Evolutionary conservation across 2,329 filamentous ascomycete species (phyloP).

Genomic region (Cladophialophora chaetospira): DNA sequence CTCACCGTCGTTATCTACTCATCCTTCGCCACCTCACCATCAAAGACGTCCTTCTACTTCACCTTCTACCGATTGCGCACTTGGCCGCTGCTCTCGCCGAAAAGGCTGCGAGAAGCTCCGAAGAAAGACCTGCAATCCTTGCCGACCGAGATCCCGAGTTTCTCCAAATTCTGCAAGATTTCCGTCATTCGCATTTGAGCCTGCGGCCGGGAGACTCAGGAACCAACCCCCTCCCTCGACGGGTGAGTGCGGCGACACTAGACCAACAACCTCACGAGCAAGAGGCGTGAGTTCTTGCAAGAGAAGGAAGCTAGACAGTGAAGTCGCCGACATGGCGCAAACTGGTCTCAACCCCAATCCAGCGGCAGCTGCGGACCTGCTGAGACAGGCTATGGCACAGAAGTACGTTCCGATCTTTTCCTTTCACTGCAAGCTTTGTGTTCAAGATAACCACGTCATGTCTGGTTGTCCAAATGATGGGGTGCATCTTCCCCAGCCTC

Average conservation of each 20-base stretch:
- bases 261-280: neutral
- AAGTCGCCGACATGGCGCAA: constrained; percentile 32
- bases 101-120: constrained; percentile 3
- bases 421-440: constrained; percentile 16
- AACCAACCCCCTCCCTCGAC: constrained; percentile 19
- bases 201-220: constrained; percentile 27
- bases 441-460: constrained; percentile 9
- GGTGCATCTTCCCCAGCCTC: constrained; percentile 13
- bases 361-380: constrained; percentile 58
- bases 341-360: constrained; percentile 47
- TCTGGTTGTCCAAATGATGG: constrained; percentile 3
- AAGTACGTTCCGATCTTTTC: constrained; percentile 52
- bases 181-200: constrained; percentile 25
- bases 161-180: constrained; percentile 31
- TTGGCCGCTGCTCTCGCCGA: constrained; percentile 3
- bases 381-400: constrained; percentile 60
- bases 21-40: constrained; percentile 9
- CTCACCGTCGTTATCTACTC: constrained; percentile 22
- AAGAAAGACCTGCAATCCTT: constrained; percentile 25
- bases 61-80: constrained; percentile 1
- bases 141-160: constrained; percentile 27
- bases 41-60: constrained; percentile 7
- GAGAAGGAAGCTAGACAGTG: constrained; percentile 19
- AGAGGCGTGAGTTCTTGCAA: constrained; percentile 14
- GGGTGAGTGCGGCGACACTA: constrained; percentile 22